phyloP scores from a whole-genome alignment of 257 asterid genomes.

The Buddleja alternifolia region DNA sequence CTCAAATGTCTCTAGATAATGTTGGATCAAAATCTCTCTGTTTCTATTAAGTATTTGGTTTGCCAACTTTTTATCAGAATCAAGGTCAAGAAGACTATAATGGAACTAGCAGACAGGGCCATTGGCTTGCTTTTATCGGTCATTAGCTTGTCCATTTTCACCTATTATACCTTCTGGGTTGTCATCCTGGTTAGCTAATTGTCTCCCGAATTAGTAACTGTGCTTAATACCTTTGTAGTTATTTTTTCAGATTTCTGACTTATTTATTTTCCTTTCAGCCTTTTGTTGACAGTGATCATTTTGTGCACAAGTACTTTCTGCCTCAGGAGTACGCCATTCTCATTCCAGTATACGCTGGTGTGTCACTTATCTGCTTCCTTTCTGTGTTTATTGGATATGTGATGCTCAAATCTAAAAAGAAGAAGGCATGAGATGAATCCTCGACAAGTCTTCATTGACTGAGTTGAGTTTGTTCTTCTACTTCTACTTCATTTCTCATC shows the following conservation, averaged over 20 bases:
- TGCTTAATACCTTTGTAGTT: not conserved
- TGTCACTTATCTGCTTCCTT: conserved; percentile 65
- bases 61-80: conserved; percentile 20
- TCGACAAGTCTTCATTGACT: not conserved
- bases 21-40: not conserved
- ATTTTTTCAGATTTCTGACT: not conserved
- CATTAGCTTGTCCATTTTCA: conserved; percentile 78
- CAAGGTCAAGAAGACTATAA: conserved; percentile 19
- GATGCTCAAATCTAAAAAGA: conserved; percentile 89
- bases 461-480: not conserved
- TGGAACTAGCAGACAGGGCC: conserved; percentile 86
- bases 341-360: conserved; percentile 69
- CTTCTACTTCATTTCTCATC: not conserved
- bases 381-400: conserved; percentile 74
- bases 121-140: conserved; percentile 73
- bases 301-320: conserved; percentile 88
- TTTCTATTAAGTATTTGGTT: not conserved
- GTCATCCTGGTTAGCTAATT: conserved; percentile 70
- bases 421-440: conserved; percentile 53
- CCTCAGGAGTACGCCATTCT: conserved; percentile 81
- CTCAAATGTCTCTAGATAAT: not conserved
- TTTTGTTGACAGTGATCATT: conserved; percentile 78
- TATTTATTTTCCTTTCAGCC: conserved; percentile 64
- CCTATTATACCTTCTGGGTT: conserved; percentile 92
- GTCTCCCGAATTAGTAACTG: not conserved